Evolutionary conservation across 768 basidiomycete species (phyloP), one percentile per base, ranked within the genome.

Genomic region (Crepidotus variabilis): DNA sequence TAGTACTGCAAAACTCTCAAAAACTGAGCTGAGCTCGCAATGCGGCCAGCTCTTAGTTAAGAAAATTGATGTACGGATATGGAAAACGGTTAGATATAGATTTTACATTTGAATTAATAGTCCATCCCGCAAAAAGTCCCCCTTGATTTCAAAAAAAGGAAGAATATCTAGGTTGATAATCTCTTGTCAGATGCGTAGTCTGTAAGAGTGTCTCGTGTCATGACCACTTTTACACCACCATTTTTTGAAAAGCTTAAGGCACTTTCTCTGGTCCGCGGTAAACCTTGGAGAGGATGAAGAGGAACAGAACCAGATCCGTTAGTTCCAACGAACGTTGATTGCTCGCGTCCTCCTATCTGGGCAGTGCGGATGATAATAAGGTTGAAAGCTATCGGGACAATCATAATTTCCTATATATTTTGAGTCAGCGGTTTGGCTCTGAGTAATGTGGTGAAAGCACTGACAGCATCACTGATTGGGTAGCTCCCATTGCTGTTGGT

Each of bases 361-460:
- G 59, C 16, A 7, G 59, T 34, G 16, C 69, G 66, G 36, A 69
- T 65, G 56, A 67, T 65, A 58, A 70, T 70, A 9, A 70, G 57
- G 55, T 68, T 67, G 61, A 70, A 70, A n/a, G 66, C 63, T 45
- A 70, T 65, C 13, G 67, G 66, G 20, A 66, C 59, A 16, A 63
- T 53, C 49, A 64, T 58, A 11, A 64, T 52, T 53, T 63, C 54
- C 66, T 65, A 8, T 28, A 28, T 28, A n/a, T 8, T 28, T 28
- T 28, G 57, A 39, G 20, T 47, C 8, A 34, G 34, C 48, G 5
- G 51, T 16, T 16, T 7, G 33, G 21, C 8, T 5, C 46, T 6
- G 14, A 43, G 5, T 11, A 43, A 4, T 5, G 13, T 11, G 14
- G 39, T 43, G 13, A 43, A 43, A 20, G 39, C 18, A 52, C 58